Base-by-base conservation (phyloP, 192 early-diverging fungal species). In the Mortierella alpina region DNA sequence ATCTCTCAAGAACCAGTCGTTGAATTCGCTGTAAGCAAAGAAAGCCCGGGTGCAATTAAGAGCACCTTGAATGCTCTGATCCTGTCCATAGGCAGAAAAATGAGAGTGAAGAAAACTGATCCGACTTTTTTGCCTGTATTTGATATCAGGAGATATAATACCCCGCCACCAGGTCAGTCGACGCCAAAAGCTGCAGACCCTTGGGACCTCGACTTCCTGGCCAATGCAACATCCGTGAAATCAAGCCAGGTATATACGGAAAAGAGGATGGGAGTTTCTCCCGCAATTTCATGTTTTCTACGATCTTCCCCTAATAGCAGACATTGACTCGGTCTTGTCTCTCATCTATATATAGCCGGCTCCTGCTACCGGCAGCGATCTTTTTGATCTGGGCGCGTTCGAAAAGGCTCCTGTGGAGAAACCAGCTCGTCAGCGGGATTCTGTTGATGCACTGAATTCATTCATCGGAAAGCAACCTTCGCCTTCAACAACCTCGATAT, bases 131-230 rank as follows among this genome's bases (percentile, higher is more conserved):
- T 2, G 4, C 50, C 15, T 31, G 1, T 31, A 31, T 31, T 31
- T 31, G 31, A 31, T 31, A 31, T 31, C 31, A 79, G 75, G 22
- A 68, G 75, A 5, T 62, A 79, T 50, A 79, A 71, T 67, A 79
- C 75, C 59, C 75, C 75, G 47, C 75, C 75, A 3, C 11, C 62
- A 8, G 69, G 75, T 42, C 75, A 79, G 41, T 17, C 51, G 17
- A 39, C 44, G 7, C 57, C 68, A 8, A 76, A 68, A 20, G 52
- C 52, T 20, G 48, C 54, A 0, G 75, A 79, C n/a, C 75, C 75
- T 0, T 79, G 75, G 75, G 75, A 79, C 56, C 69, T 79, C 17
- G 75, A 79, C 59, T 80, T 72, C 56, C 49, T 80, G 65, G 70
- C 75, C 12, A 79, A 71, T n/a, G 69, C 75, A 46, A 62, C 75